Conservation (phyloP, 192 early-diverging fungal species). For the Backusella australiensis region DNA sequence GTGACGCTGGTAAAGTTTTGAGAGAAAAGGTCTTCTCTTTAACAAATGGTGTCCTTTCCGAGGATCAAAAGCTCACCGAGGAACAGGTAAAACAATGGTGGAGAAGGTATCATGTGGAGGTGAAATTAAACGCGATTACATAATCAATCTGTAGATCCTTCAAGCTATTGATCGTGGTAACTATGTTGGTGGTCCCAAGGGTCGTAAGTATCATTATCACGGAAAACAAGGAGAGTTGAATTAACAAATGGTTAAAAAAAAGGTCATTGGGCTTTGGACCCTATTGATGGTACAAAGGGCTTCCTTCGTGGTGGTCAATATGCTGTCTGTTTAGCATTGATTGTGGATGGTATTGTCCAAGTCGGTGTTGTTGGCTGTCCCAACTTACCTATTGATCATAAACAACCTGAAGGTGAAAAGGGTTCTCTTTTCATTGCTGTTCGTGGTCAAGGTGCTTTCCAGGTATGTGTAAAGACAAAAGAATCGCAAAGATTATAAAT, state of each 20-base stretch:
- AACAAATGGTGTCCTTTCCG: slow-evolving; percentile 65
- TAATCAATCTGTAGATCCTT: slow-evolving; percentile 57
- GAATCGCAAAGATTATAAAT: neutral
- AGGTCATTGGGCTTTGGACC: slow-evolving; percentile 79
- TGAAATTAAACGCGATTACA: neutral
- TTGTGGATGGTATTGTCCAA: slow-evolving; percentile 84
- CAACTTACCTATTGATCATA: slow-evolving; percentile 65
- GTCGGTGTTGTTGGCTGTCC: slow-evolving; percentile 90
- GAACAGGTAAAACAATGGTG: slow-evolving; percentile 56
- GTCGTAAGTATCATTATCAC: slow-evolving; percentile 46
- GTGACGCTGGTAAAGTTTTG: slow-evolving; percentile 60
- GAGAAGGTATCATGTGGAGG: too few relatives aligned
- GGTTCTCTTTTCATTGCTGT: slow-evolving; percentile 88
- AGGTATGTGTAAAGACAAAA: slow-evolving; percentile 48
- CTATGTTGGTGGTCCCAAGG: slow-evolving; percentile 72
- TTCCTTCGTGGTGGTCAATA: slow-evolving; percentile 97
- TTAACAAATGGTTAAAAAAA: neutral
- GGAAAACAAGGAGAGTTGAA: neutral
- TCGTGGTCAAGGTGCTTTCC: slow-evolving; percentile 86
- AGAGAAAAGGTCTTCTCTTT: slow-evolving; percentile 80
- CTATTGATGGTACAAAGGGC: slow-evolving; percentile 97
- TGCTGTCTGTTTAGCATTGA: slow-evolving; percentile 92
- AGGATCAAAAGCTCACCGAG: slow-evolving; percentile 47
- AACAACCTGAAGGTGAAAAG: slow-evolving; percentile 59
- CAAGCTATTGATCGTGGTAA: slow-evolving; percentile 90